phyloP scores from a whole-genome alignment of 202 grass and related monocot species.

The Digitaria exilis region DNA sequence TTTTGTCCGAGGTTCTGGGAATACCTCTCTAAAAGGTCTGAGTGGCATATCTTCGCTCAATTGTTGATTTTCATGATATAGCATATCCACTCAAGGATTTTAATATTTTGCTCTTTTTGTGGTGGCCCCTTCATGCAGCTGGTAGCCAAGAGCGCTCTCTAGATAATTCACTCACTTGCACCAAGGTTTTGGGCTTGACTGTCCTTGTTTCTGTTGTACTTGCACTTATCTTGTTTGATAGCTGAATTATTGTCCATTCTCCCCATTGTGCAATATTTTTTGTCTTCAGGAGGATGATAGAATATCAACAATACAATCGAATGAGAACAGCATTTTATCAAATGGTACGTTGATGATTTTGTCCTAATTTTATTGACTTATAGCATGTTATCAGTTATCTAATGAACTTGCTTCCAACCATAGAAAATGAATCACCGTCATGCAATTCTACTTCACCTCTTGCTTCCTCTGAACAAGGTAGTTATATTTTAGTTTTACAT shows the following conservation, averaged over 20 bases:
- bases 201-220: conserved; percentile 19
- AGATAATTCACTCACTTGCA: conserved; percentile 23
- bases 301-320: conserved; percentile 27
- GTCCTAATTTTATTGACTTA: not conserved
- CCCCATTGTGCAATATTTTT: not conserved
- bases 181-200: conserved; percentile 34
- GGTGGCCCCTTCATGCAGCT: conserved; percentile 23
- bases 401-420: not conserved
- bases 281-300: conserved; percentile 42
- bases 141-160: conserved; percentile 17
- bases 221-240: conserved; percentile 4
- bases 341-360: conserved; percentile 42
- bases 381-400: conserved; percentile 15
- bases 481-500: not conserved
- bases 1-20: conserved; percentile 28
- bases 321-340: conserved; percentile 28
- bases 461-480: conserved; percentile 49
- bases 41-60: conserved; percentile 2
- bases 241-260: conserved; percentile 13
- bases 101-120: not conserved
- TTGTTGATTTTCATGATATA: not conserved
- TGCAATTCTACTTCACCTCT: conserved; percentile 41
- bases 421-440: conserved; percentile 34
- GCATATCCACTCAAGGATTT: not conserved
- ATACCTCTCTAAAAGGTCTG: conserved; percentile 63